Evolutionary conservation across 1,284 basidiomycete species (phyloP).

Genomic region (Fistulinella cinereoalba): DNA sequence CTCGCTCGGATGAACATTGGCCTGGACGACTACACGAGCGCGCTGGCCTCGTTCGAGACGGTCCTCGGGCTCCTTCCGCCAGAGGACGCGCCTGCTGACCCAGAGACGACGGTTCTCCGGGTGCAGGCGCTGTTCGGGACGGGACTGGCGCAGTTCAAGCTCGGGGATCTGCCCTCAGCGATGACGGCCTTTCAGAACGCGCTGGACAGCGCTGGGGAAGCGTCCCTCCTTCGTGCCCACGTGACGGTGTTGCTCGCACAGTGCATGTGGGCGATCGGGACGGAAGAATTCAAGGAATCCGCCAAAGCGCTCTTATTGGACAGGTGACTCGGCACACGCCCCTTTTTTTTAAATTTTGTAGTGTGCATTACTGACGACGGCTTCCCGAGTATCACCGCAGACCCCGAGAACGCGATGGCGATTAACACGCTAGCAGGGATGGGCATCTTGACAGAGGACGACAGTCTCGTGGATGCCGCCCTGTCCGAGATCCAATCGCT

Average conservation of each 20-base stretch:
- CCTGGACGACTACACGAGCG: constrained; percentile 53
- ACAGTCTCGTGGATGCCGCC: constrained; percentile 82
- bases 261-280: constrained; percentile 78
- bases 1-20: constrained; percentile 77
- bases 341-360: not conserved
- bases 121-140: constrained; percentile 70
- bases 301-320: constrained; percentile 83
- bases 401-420: constrained; percentile 72
- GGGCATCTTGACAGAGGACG: constrained; percentile 78
- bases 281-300: constrained; percentile 69
- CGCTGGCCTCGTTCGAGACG: constrained; percentile 71
- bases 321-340: constrained; percentile 52
- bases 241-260: constrained; percentile 77
- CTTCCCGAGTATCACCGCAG: constrained; percentile 61
- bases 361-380: constrained; percentile 15
- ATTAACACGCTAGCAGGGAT: constrained; percentile 84
- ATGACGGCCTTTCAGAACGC: constrained; percentile 67
- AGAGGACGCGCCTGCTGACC: constrained; percentile 18
- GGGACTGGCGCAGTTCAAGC: constrained; percentile 70
- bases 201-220: constrained; percentile 51
- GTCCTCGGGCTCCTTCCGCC: constrained; percentile 69
- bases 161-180: constrained; percentile 61
- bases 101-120: constrained; percentile 40
- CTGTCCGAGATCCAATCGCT: constrained; percentile 76
- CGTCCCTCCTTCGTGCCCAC: constrained; percentile 56